Percentiles rank a stretch among this genome's conserved stretches.
phyloP scores from a whole-genome alignment of 352 stramenopile species.

The Pythium utonaiense region DNA sequence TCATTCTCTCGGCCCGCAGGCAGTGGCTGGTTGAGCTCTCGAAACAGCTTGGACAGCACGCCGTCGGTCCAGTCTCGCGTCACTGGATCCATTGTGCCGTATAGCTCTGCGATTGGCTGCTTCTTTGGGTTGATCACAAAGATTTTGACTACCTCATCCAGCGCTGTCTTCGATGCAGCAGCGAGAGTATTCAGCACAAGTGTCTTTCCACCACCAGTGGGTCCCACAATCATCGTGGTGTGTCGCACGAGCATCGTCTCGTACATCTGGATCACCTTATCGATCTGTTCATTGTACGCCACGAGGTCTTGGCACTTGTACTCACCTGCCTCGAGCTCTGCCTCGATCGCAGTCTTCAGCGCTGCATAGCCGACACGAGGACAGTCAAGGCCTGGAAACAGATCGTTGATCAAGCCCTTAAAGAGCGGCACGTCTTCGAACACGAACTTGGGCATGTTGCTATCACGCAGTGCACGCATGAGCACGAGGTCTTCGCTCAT shows the following conservation, averaged over 20 bases:
- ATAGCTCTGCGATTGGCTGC: conserved; percentile 91
- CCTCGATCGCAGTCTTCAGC: conserved; percentile 87
- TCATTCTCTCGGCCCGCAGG: conserved; percentile 89
- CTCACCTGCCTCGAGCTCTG: conserved; percentile 75
- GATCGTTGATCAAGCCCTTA: conserved; percentile 92
- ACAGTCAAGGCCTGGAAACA: conserved; percentile 93
- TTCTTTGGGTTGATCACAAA: conserved; percentile 95
- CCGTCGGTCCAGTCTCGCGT: conserved; percentile 96
- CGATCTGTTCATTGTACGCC: conserved; percentile 89
- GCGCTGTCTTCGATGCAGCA: conserved; percentile 74
- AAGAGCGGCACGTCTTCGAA: conserved; percentile 96
- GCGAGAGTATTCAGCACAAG: conserved; percentile 90
- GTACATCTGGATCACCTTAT: conserved; percentile 97
- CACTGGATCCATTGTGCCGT: conserved; percentile 93
- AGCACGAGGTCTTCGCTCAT: conserved; percentile 94
- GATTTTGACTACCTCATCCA: conserved; percentile 91
- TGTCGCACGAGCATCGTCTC: conserved; percentile 95
- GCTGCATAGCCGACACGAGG: conserved; percentile 90
- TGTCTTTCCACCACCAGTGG: conserved; percentile 91
- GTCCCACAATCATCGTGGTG: conserved; percentile 95
- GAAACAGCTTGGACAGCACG: conserved; percentile 93
- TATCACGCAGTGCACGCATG: conserved; percentile 93
- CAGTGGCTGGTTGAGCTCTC: conserved; percentile 92
- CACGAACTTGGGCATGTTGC: conserved; percentile 97
- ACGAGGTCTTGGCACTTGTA: conserved; percentile 61